These are phyloP conservation scores for Lepidopterella palustris DNA, from an alignment of 495 filamentous ascomycete genomes.

Conservation along the genomic window DNA sequence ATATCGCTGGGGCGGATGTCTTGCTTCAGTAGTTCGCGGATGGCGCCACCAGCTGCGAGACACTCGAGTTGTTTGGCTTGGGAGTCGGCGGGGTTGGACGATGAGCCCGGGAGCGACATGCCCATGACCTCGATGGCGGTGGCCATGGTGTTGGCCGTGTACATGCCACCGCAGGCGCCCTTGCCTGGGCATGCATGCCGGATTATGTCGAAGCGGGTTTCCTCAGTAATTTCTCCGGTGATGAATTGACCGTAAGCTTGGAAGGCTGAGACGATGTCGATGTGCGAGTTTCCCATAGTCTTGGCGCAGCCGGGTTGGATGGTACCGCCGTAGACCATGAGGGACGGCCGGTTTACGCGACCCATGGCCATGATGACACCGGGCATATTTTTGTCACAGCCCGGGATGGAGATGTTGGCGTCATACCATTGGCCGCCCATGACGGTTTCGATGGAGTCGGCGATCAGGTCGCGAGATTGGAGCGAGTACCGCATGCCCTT, in stretches of 20 bases:
- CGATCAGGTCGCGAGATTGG: slow-evolving; percentile 91
- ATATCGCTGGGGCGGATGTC: slow-evolving; percentile 88
- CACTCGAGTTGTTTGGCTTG: slow-evolving; percentile 82
- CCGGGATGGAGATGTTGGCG: slow-evolving; percentile 95
- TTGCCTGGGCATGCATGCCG: slow-evolving; percentile 87
- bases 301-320: slow-evolving; percentile 83
- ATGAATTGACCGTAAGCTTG: slow-evolving; percentile 97
- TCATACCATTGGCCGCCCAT: slow-evolving; percentile 99
- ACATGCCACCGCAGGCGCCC: slow-evolving; percentile 97
- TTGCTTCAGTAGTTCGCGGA: slow-evolving; percentile 77
- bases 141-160: slow-evolving; percentile 99
- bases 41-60: slow-evolving; percentile 72
- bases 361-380: slow-evolving; percentile 98
- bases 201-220: slow-evolving; percentile 89
- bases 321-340: slow-evolving; percentile 96
- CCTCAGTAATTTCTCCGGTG: slow-evolving; percentile 82
- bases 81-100: slow-evolving; percentile 85
- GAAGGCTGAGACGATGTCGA: slow-evolving; percentile 96
- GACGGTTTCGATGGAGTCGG: slow-evolving; percentile 96
- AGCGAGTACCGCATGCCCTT: slow-evolving; percentile 89
- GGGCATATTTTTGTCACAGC: slow-evolving; percentile 99
- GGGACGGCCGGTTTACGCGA: slow-evolving; percentile 79
- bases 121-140: slow-evolving; percentile 94
- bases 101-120: slow-evolving; percentile 90
- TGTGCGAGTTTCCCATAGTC: slow-evolving; percentile 64